Evolutionary conservation across 768 basidiomycete genomes (phyloP).

Genomic region (Kwoniella sp.): DNA sequence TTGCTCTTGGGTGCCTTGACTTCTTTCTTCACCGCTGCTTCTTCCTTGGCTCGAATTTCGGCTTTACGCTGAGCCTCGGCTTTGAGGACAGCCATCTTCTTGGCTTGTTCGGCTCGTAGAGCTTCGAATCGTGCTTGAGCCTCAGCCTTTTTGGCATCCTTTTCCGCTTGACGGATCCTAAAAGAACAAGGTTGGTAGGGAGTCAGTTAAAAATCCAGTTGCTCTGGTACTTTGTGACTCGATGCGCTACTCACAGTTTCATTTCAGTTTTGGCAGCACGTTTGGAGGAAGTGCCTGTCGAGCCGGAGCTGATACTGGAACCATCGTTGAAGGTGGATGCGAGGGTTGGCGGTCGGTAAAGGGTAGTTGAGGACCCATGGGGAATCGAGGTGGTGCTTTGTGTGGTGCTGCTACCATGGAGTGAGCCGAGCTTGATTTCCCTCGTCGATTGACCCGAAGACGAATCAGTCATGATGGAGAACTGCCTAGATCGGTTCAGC

Average conservation of each 20-base stretch:
- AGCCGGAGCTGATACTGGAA: conserved; percentile 37
- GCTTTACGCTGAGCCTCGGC: conserved; percentile 36
- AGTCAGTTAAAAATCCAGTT: too few species aligned
- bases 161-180: conserved; percentile 35
- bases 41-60: conserved; percentile 19
- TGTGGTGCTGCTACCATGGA: conserved; percentile 9
- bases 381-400: conserved; percentile 8
- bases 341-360: background rate
- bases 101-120: conserved; percentile 34
- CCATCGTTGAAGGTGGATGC: conserved; percentile 15
- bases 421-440: conserved; percentile 8
- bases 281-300: conserved; percentile 32
- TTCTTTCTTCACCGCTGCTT: conserved; percentile 3
- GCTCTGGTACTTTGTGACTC: too few species aligned
- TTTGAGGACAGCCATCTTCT: conserved; percentile 27
- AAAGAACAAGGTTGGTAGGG: background rate
- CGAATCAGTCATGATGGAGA: conserved; percentile 19
- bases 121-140: conserved; percentile 36
- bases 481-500: conserved; percentile 3
- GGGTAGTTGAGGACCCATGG: background rate
- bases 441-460: conserved; percentile 9
- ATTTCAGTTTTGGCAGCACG: conserved; percentile 27
- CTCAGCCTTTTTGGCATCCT: conserved; percentile 37
- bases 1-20: conserved; percentile 27
- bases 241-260: conserved; percentile 31